These are phyloP conservation scores for Colletotrichum sidae DNA, from an alignment of 2,329 filamentous ascomycete genomes.

Conservation along the genomic window DNA sequence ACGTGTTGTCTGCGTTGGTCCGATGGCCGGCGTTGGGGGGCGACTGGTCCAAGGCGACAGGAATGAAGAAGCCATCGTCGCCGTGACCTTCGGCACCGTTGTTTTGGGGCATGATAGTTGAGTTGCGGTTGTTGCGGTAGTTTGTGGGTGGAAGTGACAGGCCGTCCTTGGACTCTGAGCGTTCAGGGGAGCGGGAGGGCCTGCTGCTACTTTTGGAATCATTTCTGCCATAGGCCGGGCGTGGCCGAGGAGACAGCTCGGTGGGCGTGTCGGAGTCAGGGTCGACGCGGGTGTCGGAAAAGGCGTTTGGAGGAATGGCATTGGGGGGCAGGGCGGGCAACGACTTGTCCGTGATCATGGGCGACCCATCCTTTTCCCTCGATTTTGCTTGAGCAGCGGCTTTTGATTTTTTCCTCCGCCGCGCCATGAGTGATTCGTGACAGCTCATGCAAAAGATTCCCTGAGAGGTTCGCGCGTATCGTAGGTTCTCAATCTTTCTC, in stretches of 20 bases:
- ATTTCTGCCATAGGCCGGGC: slow-evolving; percentile 60
- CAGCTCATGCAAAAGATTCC: slow-evolving; percentile 99
- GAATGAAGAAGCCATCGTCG: slow-evolving; percentile 79
- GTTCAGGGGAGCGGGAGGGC: slow-evolving; percentile 66
- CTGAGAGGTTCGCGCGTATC: slow-evolving; percentile 96
- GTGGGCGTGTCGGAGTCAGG: slow-evolving; percentile 72
- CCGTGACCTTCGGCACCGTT: slow-evolving; percentile 54
- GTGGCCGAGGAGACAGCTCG: slow-evolving; percentile 75
- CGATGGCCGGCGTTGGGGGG: slow-evolving; percentile 68
- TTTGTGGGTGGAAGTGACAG: slow-evolving; percentile 79
- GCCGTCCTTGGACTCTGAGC: slow-evolving; percentile 58
- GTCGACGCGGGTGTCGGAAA: slow-evolving; percentile 69
- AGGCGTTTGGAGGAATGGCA: slow-evolving; percentile 71
- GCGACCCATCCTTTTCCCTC: slow-evolving; percentile 71
- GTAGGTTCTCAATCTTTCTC: slow-evolving; percentile 96
- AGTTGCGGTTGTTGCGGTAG: slow-evolving; percentile 83
- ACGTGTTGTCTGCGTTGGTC: slow-evolving; percentile 60
- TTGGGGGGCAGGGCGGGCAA: slow-evolving; percentile 89
- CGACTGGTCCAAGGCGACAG: slow-evolving; percentile 79
- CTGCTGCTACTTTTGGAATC: slow-evolving; percentile 67
- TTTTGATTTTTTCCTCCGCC: slow-evolving; percentile 88
- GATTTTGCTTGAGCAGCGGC: slow-evolving; percentile 70
- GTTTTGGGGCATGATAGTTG: slow-evolving; percentile 67
- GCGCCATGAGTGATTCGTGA: slow-evolving; percentile 95
- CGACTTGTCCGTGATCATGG: slow-evolving; percentile 88